Evolutionary conservation across 306 rosid genomes (phyloP).

Genomic region (Senna tora): DNA sequence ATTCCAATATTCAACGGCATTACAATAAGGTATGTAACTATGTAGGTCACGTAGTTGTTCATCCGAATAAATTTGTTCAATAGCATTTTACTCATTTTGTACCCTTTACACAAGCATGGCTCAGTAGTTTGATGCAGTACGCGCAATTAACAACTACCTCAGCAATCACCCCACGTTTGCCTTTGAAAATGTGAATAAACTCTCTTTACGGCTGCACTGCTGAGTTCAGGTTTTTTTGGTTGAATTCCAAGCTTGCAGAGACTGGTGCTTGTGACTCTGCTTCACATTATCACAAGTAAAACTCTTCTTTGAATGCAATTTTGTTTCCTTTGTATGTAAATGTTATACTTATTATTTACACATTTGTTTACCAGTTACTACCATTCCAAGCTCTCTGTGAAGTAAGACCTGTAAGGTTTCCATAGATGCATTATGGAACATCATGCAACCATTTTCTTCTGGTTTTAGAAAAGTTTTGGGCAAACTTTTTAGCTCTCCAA

Average conservation of each 20-base stretch:
- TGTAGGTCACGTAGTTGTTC: no score
- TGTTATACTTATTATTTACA: neutral
- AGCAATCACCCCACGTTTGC: no score
- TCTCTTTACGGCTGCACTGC: constrained; percentile 76
- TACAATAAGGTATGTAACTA: no score
- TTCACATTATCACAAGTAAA: constrained; percentile 77
- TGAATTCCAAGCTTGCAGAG: constrained; percentile 80
- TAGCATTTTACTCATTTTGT: no score
- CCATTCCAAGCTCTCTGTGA: neutral
- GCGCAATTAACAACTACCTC: no score
- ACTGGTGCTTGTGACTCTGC: constrained; percentile 76
- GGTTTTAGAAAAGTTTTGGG: constrained; percentile 54
- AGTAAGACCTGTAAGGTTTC: neutral
- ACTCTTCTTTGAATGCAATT: constrained; percentile 13
- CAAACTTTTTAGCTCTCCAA: constrained; percentile 55
- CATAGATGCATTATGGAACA: no score
- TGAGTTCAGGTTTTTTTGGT: constrained; percentile 90
- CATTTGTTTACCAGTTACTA: neutral
- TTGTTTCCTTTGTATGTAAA: neutral
- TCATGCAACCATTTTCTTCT: constrained; percentile 53
- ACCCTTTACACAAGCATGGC: no score
- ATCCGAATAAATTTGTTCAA: no score
- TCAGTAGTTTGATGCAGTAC: no score
- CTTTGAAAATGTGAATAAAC: no score
- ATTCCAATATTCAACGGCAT: no score